A percentile compares a stretch with the other conserved stretches of the same genome.
Evolutionary conservation across 1,139 yeast species (phyloP).

Genomic region (Saccharomyces pastorianus): DNA sequence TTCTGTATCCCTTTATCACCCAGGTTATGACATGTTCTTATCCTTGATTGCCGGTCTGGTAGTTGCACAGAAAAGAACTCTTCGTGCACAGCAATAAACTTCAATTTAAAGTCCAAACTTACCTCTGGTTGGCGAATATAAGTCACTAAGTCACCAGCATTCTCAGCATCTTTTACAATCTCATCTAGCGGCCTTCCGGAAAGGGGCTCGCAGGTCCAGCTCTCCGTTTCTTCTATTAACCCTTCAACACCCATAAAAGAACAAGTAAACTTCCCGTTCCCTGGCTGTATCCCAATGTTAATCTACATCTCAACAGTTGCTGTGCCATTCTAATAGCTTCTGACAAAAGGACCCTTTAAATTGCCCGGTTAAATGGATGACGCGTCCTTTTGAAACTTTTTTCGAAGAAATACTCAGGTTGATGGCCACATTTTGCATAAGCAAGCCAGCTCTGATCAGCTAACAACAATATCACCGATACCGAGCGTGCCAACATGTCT

Average conservation of each 20-base stretch:
- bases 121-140: conserved; percentile 9
- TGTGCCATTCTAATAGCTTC: neutral
- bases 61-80: conserved; percentile 5
- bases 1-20: conserved; percentile 3
- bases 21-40: conserved; percentile 23
- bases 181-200: conserved; percentile 14
- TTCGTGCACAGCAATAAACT: conserved; percentile 7
- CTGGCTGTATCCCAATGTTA: neutral
- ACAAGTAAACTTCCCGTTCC: neutral
- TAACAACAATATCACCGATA: neutral
- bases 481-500: conserved; percentile 6
- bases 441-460: neutral
- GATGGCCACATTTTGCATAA: neutral
- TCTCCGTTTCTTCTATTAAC: neutral
- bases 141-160: conserved; percentile 9
- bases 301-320: neutral
- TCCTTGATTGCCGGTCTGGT: neutral
- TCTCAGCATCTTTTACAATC: conserved; percentile 13
- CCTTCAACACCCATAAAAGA: neutral
- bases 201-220: conserved; percentile 10
- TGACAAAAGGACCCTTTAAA: neutral
- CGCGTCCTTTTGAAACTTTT: neutral
- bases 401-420: neutral
- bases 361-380: neutral
- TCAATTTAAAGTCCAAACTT: neutral